Percentiles rank a stretch among this genome's conserved stretches.
Evolutionary conservation across 768 basidiomycete species (phyloP).

Genomic region (Omphalotus guepiniiformis): DNA sequence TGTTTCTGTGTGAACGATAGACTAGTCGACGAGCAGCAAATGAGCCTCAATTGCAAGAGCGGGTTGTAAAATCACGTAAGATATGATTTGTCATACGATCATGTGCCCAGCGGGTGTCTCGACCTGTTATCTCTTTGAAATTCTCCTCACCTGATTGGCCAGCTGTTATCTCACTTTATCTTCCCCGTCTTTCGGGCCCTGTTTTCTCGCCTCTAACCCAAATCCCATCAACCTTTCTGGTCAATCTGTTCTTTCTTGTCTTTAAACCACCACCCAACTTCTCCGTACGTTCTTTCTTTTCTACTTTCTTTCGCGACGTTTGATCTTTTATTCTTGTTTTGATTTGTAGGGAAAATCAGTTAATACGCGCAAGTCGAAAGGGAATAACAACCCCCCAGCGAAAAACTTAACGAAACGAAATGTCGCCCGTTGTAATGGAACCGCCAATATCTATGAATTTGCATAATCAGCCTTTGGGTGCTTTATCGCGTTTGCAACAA

Average conservation of each 20-base stretch:
- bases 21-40: too few relatives aligned
- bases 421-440: not conserved
- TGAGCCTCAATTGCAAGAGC: too few relatives aligned
- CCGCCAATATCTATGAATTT: not conserved
- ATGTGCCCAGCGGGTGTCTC: too few relatives aligned
- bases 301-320: too few relatives aligned
- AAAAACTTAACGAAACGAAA: not conserved
- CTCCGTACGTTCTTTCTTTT: not conserved
- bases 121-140: not conserved
- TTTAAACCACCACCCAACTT: not conserved
- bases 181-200: slow-evolving; percentile 4
- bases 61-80: too few relatives aligned
- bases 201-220: not conserved
- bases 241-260: not conserved
- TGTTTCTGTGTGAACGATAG: too few relatives aligned
- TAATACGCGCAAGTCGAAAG: not conserved
- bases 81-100: too few relatives aligned
- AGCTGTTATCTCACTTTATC: slow-evolving; percentile 8
- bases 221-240: not conserved
- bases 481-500: not conserved
- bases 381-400: not conserved
- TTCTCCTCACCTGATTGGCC: slow-evolving; percentile 1
- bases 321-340: not conserved
- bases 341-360: not conserved
- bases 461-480: not conserved